These are phyloP conservation scores for Apiotrichum montevideense DNA, from an alignment of 1,284 basidiomycete genomes.

Conservation along the genomic window DNA sequence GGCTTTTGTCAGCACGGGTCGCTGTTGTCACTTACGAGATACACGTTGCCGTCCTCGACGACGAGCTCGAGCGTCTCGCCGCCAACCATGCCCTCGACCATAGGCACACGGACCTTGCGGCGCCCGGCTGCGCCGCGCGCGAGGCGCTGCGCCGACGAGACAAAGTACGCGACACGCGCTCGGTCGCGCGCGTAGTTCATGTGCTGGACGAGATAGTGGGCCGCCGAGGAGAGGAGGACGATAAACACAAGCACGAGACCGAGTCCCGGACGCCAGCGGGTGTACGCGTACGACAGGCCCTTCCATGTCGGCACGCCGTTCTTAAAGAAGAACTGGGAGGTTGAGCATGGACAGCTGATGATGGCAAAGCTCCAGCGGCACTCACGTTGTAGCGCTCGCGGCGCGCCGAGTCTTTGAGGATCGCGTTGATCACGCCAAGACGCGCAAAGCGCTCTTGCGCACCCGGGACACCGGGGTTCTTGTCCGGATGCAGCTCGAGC, in stretches of 20 bases:
- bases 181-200: conserved; percentile 71
- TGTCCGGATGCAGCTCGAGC: conserved; percentile 82
- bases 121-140: conserved; percentile 57
- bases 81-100: conserved; percentile 36
- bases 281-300: conserved; percentile 71
- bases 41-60: conserved; percentile 42
- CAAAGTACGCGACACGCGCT: conserved; percentile 61
- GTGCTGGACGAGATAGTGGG: conserved; percentile 72
- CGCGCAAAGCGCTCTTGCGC: conserved; percentile 81
- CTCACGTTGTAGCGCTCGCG: conserved; percentile 62
- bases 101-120: conserved; percentile 44
- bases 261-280: conserved; percentile 83
- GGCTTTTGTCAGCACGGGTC: conserved; percentile 28
- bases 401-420: conserved; percentile 67
- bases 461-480: conserved; percentile 74
- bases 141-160: conserved; percentile 57
- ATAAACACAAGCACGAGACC: conserved; percentile 71
- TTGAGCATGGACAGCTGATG: conserved; percentile 22
- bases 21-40: conserved; percentile 32
- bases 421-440: conserved; percentile 74
- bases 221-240: conserved; percentile 60
- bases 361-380: not conserved
- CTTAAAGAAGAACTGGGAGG: conserved; percentile 44
- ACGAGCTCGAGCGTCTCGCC: conserved; percentile 40
- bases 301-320: conserved; percentile 47